Base-by-base conservation (phyloP, 345 rosid species). In the Gynandropsis gynandra region DNA sequence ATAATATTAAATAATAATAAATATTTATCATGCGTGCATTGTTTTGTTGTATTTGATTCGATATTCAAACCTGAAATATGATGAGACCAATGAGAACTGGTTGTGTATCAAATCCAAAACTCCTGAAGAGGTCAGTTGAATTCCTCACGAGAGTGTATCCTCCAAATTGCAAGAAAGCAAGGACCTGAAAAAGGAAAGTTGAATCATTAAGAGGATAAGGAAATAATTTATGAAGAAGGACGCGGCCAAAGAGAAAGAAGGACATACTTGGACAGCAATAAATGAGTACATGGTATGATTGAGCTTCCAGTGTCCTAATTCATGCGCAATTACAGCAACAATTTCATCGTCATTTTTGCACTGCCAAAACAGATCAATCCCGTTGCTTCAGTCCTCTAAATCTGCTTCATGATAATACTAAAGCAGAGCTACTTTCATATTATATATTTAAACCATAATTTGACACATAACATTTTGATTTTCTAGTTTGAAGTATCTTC, bases 251-350 rank as follows among this genome's bases (percentile, higher is more conserved):
- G 48, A 21, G 21, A 7, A 44, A 13, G 21, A 8, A 31, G 50
- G 4, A 16, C 75, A 56, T 61, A 85, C 99, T 85, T 93, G 97
- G 50, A 93, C 81, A 11, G 92, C 88, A 65, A 93, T 67, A 66
- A 93, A 93, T 7, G 94, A 79, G 78, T 81, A 85, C 70, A 85
- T 77, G 4, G 97, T 93, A 68, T 93, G 99, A 63, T 80, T 93
- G 54, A 93, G 87, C 69, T 93, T 93, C 99, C 99, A 88, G 54
- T 93, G 99, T 50, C 99, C 99, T 56, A 93, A 76, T 75, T 93
- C 99, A 72, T 93, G 99, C 46, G 87, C 97, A 73, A 88, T 78
- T 62, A 93, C 95, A 53, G 95, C 99, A 32, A 93, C 95, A 70
- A 93, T 82, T 68, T 88, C 98, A 64, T 87, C 87, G 14, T 87